Evolutionary conservation across 2,329 filamentous ascomycete genomes (phyloP).

Genomic region (Hypoxylon sp.): DNA sequence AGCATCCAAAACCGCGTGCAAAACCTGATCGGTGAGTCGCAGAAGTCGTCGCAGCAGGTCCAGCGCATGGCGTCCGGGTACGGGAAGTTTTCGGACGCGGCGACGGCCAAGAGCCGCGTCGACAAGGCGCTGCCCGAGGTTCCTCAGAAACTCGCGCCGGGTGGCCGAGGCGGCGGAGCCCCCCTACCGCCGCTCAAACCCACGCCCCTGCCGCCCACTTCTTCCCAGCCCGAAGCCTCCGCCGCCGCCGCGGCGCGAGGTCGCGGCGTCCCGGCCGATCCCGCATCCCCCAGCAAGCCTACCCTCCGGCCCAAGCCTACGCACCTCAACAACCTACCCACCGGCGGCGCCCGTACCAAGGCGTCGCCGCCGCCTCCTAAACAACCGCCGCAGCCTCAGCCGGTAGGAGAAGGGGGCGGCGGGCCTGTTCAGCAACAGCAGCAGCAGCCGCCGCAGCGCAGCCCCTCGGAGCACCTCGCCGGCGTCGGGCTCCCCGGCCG

Average conservation of each 20-base stretch:
- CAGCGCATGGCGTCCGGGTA: conserved; percentile 86
- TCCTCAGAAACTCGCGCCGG: conserved; percentile 59
- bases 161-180: conserved; percentile 22
- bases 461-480: conserved; percentile 51
- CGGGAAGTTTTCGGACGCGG: conserved; percentile 78
- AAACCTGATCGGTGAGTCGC: conserved; percentile 81
- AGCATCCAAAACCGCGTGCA: conserved; percentile 93
- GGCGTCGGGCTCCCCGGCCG: conserved; percentile 57
- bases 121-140: conserved; percentile 55
- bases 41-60: conserved; percentile 60
- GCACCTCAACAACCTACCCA: conserved; percentile 65
- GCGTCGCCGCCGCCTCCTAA: conserved; percentile 59
- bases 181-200: conserved; percentile 37
- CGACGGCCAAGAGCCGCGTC: conserved; percentile 47
- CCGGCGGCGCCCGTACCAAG: conserved; percentile 52
- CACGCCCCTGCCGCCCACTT: too few species aligned
- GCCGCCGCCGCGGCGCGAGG: conserved; percentile 34
- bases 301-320: conserved; percentile 67
- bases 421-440: conserved; percentile 27
- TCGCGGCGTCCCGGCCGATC: conserved; percentile 34
- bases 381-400: conserved; percentile 31
- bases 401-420: not conserved
- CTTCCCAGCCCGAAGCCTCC: conserved; percentile 33
- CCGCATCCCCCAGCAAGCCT: conserved; percentile 53
- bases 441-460: conserved; percentile 36